Evolutionary conservation across 2,329 filamentous ascomycete genomes (phyloP).

Genomic region (Zarea fungicola): DNA sequence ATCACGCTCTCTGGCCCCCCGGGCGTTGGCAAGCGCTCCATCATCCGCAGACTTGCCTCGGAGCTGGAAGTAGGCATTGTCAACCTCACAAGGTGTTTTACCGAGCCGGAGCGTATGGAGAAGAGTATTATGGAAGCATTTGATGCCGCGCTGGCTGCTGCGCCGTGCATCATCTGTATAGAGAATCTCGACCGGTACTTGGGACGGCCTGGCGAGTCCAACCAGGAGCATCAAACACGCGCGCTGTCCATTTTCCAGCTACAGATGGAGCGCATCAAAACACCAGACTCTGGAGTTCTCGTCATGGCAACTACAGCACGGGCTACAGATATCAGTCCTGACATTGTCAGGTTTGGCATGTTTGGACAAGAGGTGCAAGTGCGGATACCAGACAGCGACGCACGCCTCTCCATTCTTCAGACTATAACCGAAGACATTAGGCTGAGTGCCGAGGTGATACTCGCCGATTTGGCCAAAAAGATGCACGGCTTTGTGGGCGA

Average conservation of each 20-base stretch:
- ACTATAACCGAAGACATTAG: conserved; percentile 63
- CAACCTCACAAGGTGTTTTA: conserved; percentile 37
- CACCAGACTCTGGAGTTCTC: conserved; percentile 68
- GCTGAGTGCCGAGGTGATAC: conserved; percentile 60
- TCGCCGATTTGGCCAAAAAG: conserved; percentile 67
- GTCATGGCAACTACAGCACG: conserved; percentile 88
- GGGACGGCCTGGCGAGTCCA: conserved; percentile 70
- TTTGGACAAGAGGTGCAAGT: conserved; percentile 86
- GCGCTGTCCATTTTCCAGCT: conserved; percentile 78
- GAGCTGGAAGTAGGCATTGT: conserved; percentile 70
- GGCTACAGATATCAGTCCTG: conserved; percentile 79
- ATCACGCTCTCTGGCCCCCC: conserved; percentile 74
- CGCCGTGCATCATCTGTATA: conserved; percentile 86
- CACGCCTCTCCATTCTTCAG: conserved; percentile 71
- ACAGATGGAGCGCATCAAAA: conserved; percentile 77
- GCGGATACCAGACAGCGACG: conserved; percentile 74
- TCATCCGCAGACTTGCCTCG: conserved; percentile 69
- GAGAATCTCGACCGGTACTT: conserved; percentile 84
- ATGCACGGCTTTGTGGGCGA: conserved; percentile 93
- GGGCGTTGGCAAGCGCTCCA: conserved; percentile 75
- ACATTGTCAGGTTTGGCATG: conserved; percentile 64
- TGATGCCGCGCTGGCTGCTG: conserved; percentile 78
- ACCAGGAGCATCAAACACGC: conserved; percentile 84
- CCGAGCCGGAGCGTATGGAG: conserved; percentile 34
- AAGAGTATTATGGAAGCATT: conserved; percentile 35